A percentile compares a stretch with the other conserved stretches of the same genome.
phyloP scores from a whole-genome alignment of 306 rosid species.

The Sicyos baderoa region DNA sequence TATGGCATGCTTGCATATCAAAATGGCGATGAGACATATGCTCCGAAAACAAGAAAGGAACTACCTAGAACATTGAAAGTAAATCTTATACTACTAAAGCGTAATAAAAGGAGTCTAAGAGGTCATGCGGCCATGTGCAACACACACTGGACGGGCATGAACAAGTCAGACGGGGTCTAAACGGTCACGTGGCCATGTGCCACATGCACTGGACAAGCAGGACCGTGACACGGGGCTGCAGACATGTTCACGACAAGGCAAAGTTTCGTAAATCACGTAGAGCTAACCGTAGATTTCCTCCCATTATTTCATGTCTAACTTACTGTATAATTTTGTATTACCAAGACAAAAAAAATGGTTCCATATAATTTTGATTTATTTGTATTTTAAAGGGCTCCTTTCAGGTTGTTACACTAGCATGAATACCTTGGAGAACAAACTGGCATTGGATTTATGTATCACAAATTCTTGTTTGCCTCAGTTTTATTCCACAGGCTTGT shows the following conservation, averaged over 20 bases:
- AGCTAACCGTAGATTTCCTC: slow-evolving; percentile 17
- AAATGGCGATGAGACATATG: too few relatives aligned
- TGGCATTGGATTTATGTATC: slow-evolving; percentile 12
- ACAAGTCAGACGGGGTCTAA: too few relatives aligned
- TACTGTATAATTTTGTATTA: slow-evolving; percentile 4
- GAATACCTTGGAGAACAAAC: not conserved
- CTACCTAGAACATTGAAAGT: too few relatives aligned
- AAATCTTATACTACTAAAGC: too few relatives aligned
- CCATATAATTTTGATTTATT: slow-evolving; percentile 16
- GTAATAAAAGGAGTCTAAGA: too few relatives aligned
- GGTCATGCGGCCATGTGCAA: too few relatives aligned
- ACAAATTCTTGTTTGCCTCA: slow-evolving; percentile 6
- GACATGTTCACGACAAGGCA: slow-evolving; percentile 14
- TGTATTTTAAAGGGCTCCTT: slow-evolving; percentile 19
- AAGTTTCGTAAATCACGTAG: slow-evolving; percentile 6
- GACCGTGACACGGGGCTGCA: slow-evolving; percentile 12
- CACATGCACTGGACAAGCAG: too few relatives aligned
- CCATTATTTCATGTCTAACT: slow-evolving; percentile 16
- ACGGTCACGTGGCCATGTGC: too few relatives aligned
- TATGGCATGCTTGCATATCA: too few relatives aligned
- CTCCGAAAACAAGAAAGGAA: too few relatives aligned
- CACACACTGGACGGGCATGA: too few relatives aligned
- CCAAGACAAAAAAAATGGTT: not conserved
- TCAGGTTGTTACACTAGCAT: slow-evolving; percentile 16
- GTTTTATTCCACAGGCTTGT: slow-evolving; percentile 3